phyloP scores from a whole-genome alignment of 2,329 filamentous ascomycete genomes.

The Fusarium kyushuense region DNA sequence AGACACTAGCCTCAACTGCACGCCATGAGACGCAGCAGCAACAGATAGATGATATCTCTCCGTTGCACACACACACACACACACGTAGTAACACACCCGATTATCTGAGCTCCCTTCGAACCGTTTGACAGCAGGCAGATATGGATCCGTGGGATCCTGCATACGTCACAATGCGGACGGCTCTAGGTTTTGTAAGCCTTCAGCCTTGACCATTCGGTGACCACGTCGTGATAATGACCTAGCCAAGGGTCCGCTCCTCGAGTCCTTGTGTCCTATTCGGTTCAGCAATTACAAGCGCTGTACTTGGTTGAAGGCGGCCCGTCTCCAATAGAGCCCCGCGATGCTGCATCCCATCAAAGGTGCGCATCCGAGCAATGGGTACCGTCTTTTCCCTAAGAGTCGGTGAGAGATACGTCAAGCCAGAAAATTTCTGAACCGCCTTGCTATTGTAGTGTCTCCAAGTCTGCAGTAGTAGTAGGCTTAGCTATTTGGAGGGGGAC shows the following conservation, averaged over 20 bases:
- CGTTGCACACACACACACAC: conserved; percentile 13
- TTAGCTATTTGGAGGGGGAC: conserved; percentile 31
- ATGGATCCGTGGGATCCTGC: conserved; percentile 36
- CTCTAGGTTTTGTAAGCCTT: conserved; percentile 36
- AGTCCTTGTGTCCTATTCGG: conserved; percentile 17
- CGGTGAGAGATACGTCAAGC: conserved; percentile 39
- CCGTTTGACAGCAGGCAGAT: conserved; percentile 18
- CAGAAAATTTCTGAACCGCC: conserved; percentile 19
- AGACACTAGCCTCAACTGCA: conserved; percentile 30
- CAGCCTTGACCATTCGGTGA: conserved; percentile 39
- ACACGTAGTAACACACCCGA: not conserved
- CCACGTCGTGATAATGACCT: conserved; percentile 38
- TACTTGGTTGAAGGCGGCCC: conserved; percentile 30
- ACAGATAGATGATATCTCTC: conserved; percentile 3
- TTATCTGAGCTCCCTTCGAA: conserved; percentile 1
- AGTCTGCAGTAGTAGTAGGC: conserved; percentile 33
- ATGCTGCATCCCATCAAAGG: conserved; percentile 33
- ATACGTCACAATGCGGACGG: conserved; percentile 45
- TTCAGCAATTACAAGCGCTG: conserved; percentile 20
- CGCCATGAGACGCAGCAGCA: conserved; percentile 32
- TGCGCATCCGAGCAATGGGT: conserved; percentile 42
- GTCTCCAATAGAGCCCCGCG: conserved; percentile 39
- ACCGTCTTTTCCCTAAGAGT: conserved; percentile 43
- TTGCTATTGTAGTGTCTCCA: conserved; percentile 33
- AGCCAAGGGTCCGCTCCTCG: conserved; percentile 26